Evolutionary conservation across 106 monocot species (phyloP).

Genomic region (Acanthochlamys bracteata): DNA sequence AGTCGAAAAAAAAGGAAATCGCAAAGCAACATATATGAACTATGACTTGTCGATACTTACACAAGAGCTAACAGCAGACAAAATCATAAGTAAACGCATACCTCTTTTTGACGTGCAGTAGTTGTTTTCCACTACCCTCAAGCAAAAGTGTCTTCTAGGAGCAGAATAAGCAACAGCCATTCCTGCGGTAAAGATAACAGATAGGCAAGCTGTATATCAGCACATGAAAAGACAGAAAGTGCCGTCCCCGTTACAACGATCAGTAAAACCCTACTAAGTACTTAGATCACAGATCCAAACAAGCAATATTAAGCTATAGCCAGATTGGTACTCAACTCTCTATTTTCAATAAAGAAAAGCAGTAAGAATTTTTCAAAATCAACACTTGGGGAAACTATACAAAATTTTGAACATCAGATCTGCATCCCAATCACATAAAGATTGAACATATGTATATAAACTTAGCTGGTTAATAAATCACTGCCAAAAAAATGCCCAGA

Average conservation of each 20-base stretch:
- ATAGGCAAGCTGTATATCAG: neutral
- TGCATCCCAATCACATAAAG: too few species aligned
- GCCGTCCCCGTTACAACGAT: too few species aligned
- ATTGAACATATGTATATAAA: too few species aligned
- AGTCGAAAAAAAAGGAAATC: too few species aligned
- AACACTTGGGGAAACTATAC: too few species aligned
- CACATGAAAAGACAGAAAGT: neutral
- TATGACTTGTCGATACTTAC: neutral
- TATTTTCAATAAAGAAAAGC: too few species aligned
- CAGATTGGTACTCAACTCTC: neutral
- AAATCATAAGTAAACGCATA: conserved; percentile 8
- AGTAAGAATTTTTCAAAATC: too few species aligned
- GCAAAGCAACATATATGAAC: neutral
- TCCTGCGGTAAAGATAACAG: conserved; percentile 29
- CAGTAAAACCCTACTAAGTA: neutral
- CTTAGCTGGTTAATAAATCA: too few species aligned
- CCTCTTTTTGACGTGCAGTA: conserved; percentile 95
- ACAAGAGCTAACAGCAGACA: neutral
- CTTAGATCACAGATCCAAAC: neutral
- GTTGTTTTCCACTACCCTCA: conserved; percentile 78
- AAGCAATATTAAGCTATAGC: neutral
- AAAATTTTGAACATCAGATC: too few species aligned
- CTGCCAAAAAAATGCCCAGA: too few species aligned
- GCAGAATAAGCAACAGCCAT: conserved; percentile 72
- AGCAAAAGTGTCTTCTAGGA: conserved; percentile 55